phyloP scores from a whole-genome alignment of 83 land plant genomes.

The Picea engelmannii region DNA sequence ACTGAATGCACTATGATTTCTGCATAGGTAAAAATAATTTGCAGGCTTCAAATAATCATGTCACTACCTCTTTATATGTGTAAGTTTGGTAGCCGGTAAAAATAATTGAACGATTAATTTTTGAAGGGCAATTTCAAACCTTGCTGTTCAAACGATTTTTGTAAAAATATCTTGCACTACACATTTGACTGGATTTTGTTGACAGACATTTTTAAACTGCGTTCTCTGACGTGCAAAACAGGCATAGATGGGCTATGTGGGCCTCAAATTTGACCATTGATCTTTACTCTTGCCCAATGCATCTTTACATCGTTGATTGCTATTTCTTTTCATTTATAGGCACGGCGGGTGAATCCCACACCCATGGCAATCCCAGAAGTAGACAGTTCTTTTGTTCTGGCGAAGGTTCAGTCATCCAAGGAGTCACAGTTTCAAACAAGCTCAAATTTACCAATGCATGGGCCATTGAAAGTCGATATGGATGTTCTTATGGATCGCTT shows the following conservation, averaged over 20 bases:
- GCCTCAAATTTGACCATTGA: no score
- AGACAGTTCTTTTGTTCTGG: slow-evolving; percentile 40
- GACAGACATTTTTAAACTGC: neutral
- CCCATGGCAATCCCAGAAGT: slow-evolving; percentile 33
- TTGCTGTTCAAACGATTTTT: neutral
- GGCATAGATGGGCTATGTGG: no score
- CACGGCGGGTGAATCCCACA: slow-evolving; percentile 40
- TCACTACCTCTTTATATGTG: no score
- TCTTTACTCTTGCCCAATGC: no score
- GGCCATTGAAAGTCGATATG: slow-evolving; percentile 44
- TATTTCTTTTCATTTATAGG: slow-evolving; percentile 15
- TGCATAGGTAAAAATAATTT: no score
- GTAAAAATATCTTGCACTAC: neutral
- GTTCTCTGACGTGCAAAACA: neutral
- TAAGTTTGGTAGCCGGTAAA: no score
- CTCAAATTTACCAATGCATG: slow-evolving; percentile 16
- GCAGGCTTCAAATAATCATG: no score
- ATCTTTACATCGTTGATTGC: neutral
- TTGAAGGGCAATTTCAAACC: no score
- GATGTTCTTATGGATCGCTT: slow-evolving; percentile 42
- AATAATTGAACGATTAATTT: no score
- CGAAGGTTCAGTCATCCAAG: slow-evolving; percentile 22
- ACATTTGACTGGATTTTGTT: neutral
- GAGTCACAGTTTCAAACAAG: neutral
- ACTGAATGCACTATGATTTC: no score